phyloP scores from a whole-genome alignment of 257 asterid species.

The Linderniella brevidens region DNA sequence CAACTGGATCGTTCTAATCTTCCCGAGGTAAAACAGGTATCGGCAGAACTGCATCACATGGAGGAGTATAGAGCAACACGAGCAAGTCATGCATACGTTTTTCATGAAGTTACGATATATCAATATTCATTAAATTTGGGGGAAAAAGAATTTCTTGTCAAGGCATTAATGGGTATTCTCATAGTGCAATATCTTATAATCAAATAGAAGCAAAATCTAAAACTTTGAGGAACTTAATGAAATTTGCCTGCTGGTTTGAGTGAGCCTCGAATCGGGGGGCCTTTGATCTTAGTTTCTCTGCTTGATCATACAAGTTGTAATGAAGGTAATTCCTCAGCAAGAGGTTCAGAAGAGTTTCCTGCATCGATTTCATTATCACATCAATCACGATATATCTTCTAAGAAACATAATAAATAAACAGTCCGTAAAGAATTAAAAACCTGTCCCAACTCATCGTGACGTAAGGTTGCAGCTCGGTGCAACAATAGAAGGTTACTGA shows the following conservation, averaged over 20 bases:
- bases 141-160: too few relatives aligned
- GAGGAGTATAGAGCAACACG: conserved; percentile 6
- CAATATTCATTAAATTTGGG: too few relatives aligned
- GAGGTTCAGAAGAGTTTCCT: conserved; percentile 86
- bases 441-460: conserved; percentile 96
- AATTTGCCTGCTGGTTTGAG: conserved; percentile 82
- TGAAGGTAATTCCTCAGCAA: conserved; percentile 77
- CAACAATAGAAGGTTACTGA: conserved; percentile 69
- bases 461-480: conserved; percentile 88
- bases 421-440: conserved; percentile 15
- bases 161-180: too few relatives aligned
- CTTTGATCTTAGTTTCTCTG: conserved; percentile 89
- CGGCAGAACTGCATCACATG: conserved; percentile 59
- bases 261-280: conserved; percentile 97
- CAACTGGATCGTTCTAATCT: conserved; percentile 85
- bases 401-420: too few relatives aligned
- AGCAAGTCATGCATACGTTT: too few relatives aligned
- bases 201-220: not conserved
- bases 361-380: not conserved
- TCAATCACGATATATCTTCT: too few relatives aligned
- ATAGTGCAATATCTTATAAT: too few relatives aligned
- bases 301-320: conserved; percentile 85
- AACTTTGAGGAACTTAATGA: conserved; percentile 8
- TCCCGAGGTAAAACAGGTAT: conserved; percentile 86
- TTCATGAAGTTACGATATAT: too few relatives aligned